Evolutionary conservation across 1,284 basidiomycete genomes (phyloP).

Genomic region (Termitomyces sp.): DNA sequence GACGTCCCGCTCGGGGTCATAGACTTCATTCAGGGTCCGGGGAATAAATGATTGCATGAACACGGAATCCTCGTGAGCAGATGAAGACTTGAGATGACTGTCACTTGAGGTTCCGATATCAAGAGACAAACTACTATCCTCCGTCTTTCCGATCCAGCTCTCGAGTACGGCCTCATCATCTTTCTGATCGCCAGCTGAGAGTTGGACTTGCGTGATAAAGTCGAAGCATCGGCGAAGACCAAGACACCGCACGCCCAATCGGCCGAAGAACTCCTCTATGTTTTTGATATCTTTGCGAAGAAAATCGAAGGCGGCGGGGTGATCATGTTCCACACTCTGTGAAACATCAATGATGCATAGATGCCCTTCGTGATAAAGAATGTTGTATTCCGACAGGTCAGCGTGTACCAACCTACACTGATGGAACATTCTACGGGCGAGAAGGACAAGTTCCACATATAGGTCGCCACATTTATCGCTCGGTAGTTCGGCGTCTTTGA

Average conservation of each 20-base stretch:
- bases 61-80: conserved; percentile 76
- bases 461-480: conserved; percentile 50
- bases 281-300: conserved; percentile 90
- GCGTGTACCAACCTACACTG: conserved; percentile 94
- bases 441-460: conserved; percentile 80
- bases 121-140: conserved; percentile 15
- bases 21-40: conserved; percentile 86
- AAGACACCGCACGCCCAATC: conserved; percentile 71
- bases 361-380: conserved; percentile 80
- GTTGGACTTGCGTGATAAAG: conserved; percentile 68
- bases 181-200: conserved; percentile 27
- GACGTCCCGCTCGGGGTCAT: conserved; percentile 88
- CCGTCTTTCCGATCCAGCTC: conserved; percentile 45
- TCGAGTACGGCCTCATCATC: conserved; percentile 41
- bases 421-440: conserved; percentile 83
- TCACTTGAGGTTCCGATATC: conserved; percentile 19
- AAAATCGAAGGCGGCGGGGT: conserved; percentile 95
- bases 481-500: conserved; percentile 82
- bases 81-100: conserved; percentile 10
- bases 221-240: conserved; percentile 86
- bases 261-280: conserved; percentile 87
- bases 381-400: conserved; percentile 98
- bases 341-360: conserved; percentile 98
- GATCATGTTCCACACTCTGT: conserved; percentile 98
- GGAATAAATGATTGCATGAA: conserved; percentile 91